Conservation (phyloP, 2,329 filamentous ascomycete genomes). For the Cladobotryum protrusum region DNA sequence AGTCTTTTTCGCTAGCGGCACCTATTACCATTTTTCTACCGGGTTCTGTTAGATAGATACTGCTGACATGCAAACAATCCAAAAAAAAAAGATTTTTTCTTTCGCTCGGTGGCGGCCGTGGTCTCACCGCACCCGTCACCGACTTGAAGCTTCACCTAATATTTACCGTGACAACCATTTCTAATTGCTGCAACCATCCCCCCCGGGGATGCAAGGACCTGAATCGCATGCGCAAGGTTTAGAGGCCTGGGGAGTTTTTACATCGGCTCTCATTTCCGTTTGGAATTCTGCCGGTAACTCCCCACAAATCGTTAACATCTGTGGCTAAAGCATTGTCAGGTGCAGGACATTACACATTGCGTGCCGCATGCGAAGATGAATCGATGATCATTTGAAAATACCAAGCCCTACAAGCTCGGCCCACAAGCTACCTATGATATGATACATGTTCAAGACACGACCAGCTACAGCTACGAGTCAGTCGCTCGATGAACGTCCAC, state of each 20-base stretch:
- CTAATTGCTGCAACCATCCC: not conserved
- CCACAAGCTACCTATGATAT: constrained; percentile 9
- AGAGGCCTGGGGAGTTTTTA: not conserved
- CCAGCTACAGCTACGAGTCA: constrained; percentile 1
- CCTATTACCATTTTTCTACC: constrained; percentile 61
- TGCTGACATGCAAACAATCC: constrained; percentile 59
- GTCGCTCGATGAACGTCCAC: constrained; percentile 8
- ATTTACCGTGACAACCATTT: not conserved
- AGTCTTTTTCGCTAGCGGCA: constrained; percentile 98
- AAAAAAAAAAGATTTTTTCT: not conserved
- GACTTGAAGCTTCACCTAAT: too few relatives aligned
- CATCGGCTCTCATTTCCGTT: constrained; percentile 9
- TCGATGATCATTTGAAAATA: constrained; percentile 6
- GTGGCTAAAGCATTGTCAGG: constrained; percentile 14
- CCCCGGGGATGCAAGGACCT: not conserved
- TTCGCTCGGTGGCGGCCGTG: not conserved
- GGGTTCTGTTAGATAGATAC: constrained; percentile 96
- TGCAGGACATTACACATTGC: constrained; percentile 1
- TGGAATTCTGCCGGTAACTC: constrained; percentile 13
- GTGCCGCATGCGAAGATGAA: not conserved
- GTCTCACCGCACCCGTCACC: not conserved
- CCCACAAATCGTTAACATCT: constrained; percentile 6
- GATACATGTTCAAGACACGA: constrained; percentile 10
- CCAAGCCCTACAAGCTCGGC: constrained; percentile 8
- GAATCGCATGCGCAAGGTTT: too few relatives aligned